A percentile compares a stretch with the other conserved stretches of the same genome.
phyloP scores from a whole-genome alignment of 2,329 filamentous ascomycete genomes.

The Phyllachora maydis region DNA sequence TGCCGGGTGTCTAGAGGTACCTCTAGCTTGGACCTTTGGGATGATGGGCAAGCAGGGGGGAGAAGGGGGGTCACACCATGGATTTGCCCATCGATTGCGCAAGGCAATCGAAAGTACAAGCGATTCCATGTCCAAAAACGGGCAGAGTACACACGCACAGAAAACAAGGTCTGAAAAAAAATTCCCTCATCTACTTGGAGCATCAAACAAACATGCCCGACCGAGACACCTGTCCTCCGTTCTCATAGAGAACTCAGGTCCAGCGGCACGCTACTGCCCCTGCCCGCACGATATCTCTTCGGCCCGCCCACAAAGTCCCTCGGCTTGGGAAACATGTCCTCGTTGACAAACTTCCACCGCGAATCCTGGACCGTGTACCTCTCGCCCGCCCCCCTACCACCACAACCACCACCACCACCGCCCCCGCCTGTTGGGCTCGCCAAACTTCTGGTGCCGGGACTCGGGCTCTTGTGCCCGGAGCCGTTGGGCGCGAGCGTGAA shows the following conservation, averaged over 20 bases:
- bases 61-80: no score
- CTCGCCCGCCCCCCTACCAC: constrained; percentile 10
- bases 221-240: no score
- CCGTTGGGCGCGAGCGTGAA: constrained; percentile 56
- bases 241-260: constrained; percentile 45
- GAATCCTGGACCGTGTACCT: constrained; percentile 49
- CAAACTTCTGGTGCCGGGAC: constrained; percentile 18
- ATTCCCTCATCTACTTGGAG: no score
- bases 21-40: no score
- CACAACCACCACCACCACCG: constrained; percentile 5
- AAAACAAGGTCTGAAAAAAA: no score
- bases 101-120: no score
- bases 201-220: no score
- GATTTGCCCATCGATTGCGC: no score
- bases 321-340: constrained; percentile 66
- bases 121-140: no score
- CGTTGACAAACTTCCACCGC: constrained; percentile 74
- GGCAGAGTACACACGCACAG: no score
- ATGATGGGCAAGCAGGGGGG: no score
- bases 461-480: constrained; percentile 20
- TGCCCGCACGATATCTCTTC: constrained; percentile 71
- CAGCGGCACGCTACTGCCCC: constrained; percentile 83
- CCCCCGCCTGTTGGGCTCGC: constrained; percentile 10
- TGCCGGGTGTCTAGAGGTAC: no score
- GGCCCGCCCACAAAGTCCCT: constrained; percentile 55